phyloP scores from a whole-genome alignment of 2,329 filamentous ascomycete genomes.

The Aspergillus candidus region DNA sequence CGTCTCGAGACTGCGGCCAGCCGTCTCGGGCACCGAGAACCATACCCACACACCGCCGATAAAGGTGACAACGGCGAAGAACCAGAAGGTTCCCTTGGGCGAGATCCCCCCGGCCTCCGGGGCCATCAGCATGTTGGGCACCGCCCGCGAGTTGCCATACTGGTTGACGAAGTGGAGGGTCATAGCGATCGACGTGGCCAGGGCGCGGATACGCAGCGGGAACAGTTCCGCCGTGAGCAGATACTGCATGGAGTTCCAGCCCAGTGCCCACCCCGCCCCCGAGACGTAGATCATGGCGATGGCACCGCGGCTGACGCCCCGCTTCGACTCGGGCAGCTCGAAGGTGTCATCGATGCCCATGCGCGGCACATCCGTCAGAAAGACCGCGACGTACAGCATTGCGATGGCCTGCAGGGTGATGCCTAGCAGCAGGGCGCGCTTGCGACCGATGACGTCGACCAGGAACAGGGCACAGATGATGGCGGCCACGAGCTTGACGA shows the following conservation, averaged over 20 bases:
- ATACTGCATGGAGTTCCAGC: conserved; percentile 74
- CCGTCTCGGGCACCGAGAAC: conserved; percentile 67
- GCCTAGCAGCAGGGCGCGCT: conserved; percentile 56
- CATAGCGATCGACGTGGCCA: conserved; percentile 68
- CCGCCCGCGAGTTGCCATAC: conserved; percentile 69
- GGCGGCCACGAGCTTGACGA: conserved; percentile 64
- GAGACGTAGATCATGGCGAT: conserved; percentile 68
- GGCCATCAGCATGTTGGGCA: conserved; percentile 65
- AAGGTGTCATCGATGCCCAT: conserved; percentile 46
- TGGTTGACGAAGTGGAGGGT: conserved; percentile 73
- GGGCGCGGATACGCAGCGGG: conserved; percentile 64
- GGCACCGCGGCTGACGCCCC: conserved; percentile 55
- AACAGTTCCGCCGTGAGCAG: conserved; percentile 72
- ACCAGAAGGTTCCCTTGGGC: conserved; percentile 67
- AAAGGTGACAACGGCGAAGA: conserved; percentile 63
- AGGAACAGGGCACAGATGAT: conserved; percentile 69
- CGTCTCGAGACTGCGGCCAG: conserved; percentile 50
- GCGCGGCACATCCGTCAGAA: conserved; percentile 57
- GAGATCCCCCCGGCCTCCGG: conserved; percentile 37
- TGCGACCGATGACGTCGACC: conserved; percentile 72
- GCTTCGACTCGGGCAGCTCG: conserved; percentile 44
- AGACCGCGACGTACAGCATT: conserved; percentile 58
- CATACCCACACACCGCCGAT: conserved; percentile 65
- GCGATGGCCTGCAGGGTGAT: conserved; percentile 56
- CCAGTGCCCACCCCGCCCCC: conserved; percentile 63